These are phyloP conservation scores for Luvunga scandens DNA, from an alignment of 345 rosid genomes.

Conservation along the genomic window DNA sequence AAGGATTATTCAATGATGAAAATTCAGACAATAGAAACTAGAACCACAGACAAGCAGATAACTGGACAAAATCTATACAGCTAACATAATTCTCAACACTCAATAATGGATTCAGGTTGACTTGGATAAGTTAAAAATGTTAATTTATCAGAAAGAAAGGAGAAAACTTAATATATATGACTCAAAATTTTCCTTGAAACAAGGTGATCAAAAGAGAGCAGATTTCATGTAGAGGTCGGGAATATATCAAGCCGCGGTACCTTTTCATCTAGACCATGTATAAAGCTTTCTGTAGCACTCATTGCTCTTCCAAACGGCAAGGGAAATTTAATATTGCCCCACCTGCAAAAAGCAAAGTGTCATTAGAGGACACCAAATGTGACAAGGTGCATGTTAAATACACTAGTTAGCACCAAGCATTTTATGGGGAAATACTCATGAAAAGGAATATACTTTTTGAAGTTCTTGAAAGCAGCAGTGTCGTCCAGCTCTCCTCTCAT, in stretches of 20 bases:
- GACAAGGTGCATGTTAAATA: not conserved
- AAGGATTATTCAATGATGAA: not conserved
- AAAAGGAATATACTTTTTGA: constrained; percentile 63
- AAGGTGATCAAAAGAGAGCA: constrained; percentile 8
- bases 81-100: not conserved
- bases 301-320: constrained; percentile 95
- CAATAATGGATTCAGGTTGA: not conserved
- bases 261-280: constrained; percentile 97
- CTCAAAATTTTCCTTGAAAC: constrained; percentile 5
- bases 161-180: not conserved
- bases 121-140: not conserved
- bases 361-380: constrained; percentile 16
- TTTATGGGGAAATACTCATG: not conserved
- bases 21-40: not conserved
- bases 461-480: constrained; percentile 97
- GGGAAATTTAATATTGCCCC: constrained; percentile 93
- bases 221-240: not conserved
- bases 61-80: not conserved
- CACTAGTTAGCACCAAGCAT: not conserved
- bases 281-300: constrained; percentile 83
- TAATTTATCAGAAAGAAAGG: not conserved
- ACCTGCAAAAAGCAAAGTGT: constrained; percentile 44
- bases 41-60: not conserved
- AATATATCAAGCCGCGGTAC: constrained; percentile 29
- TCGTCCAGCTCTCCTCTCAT: constrained; percentile 99